Evolutionary conservation across 306 rosid genomes (phyloP).

Genomic region (Acacia crassicarpa): DNA sequence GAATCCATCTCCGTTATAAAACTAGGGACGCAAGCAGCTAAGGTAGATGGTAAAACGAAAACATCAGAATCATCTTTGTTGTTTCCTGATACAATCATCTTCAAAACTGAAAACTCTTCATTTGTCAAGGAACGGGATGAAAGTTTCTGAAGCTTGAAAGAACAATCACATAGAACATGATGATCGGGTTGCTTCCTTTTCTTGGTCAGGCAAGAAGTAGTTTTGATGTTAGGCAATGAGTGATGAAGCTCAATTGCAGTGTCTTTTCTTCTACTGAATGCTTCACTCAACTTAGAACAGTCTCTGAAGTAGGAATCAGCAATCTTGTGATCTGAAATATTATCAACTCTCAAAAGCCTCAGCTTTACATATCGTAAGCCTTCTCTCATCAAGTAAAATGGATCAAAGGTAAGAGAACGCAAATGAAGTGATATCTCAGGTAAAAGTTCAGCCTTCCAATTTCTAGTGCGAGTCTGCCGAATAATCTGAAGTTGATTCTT

Average conservation of each 20-base stretch:
- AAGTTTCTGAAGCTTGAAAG: slow-evolving; percentile 12
- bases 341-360: slow-evolving; percentile 17
- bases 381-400: slow-evolving; percentile 7
- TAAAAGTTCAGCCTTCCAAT: slow-evolving; percentile 10
- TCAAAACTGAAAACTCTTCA: background rate
- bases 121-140: background rate
- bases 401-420: slow-evolving; percentile 26
- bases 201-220: slow-evolving; percentile 13
- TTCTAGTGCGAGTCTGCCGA: slow-evolving; percentile 4
- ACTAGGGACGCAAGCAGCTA: background rate
- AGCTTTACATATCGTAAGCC: slow-evolving; percentile 7
- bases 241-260: background rate
- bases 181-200: slow-evolving; percentile 36
- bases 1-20: slow-evolving; percentile 3
- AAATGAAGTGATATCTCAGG: background rate
- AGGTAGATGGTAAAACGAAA: background rate
- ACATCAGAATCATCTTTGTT: background rate
- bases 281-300: slow-evolving; percentile 7
- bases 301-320: slow-evolving; percentile 11
- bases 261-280: slow-evolving; percentile 6
- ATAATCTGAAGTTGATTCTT: slow-evolving; percentile 20
- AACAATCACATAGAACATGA: background rate
- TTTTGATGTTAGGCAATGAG: slow-evolving; percentile 20
- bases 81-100: background rate
- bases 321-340: slow-evolving; percentile 1